phyloP scores from a whole-genome alignment of 345 rosid genomes.

The Eucalyptus pumila region DNA sequence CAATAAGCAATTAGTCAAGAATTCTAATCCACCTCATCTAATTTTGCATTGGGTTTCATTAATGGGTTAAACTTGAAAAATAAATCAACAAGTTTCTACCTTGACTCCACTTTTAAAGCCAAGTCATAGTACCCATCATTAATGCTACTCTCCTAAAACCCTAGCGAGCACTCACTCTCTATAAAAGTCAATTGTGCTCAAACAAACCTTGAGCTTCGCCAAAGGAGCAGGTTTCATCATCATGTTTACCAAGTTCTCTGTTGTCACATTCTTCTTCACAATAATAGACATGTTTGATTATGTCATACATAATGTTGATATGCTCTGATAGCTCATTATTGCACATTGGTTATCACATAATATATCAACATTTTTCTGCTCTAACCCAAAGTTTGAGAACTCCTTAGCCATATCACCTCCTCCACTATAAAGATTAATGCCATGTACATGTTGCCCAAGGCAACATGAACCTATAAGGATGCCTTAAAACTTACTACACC shows the following conservation, averaged over 20 bases:
- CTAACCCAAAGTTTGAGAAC: neutral
- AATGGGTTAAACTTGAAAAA: neutral
- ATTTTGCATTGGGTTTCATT: neutral
- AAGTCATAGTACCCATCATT: neutral
- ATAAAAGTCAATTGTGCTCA: neutral
- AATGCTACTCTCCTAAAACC: fast-evolving
- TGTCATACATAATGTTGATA: neutral
- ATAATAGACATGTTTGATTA: neutral
- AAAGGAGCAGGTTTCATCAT: neutral
- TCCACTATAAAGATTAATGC: neutral
- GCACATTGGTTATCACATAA: neutral
- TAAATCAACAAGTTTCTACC: neutral
- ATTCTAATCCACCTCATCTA: neutral
- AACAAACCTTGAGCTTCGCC: neutral
- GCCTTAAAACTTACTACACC: neutral
- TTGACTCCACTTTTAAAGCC: neutral
- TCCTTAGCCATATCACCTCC: neutral
- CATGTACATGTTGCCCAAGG: neutral
- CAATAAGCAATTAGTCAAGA: neutral
- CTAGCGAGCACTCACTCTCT: fast-evolving
- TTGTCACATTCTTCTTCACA: neutral
- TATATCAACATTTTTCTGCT: neutral
- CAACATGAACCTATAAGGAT: neutral
- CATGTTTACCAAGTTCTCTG: neutral
- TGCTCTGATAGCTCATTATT: neutral